Conservation (phyloP, 805 yeast species). For the Teunomyces pallodes region DNA sequence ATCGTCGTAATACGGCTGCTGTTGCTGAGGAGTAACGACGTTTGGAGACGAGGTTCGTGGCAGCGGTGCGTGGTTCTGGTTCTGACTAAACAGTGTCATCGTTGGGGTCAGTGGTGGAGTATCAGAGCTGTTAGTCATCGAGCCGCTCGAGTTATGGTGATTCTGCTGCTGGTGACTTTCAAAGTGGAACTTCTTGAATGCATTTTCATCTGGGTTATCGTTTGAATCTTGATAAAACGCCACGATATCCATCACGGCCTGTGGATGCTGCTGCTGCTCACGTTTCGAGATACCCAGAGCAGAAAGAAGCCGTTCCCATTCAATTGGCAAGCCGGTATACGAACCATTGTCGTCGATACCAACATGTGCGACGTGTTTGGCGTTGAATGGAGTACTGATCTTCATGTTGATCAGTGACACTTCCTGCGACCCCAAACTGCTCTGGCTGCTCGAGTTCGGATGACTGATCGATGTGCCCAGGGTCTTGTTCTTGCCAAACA, state of each 20-base stretch:
- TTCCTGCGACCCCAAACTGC: slow-evolving; percentile 10
- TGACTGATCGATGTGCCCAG: slow-evolving; percentile 9
- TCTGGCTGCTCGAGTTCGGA: slow-evolving; percentile 6
- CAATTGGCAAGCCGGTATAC: slow-evolving; percentile 88
- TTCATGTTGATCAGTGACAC: slow-evolving; percentile 40
- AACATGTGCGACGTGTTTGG: slow-evolving; percentile 89
- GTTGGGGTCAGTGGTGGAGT: slow-evolving; percentile 28
- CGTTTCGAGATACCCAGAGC: slow-evolving; percentile 85
- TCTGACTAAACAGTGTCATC: slow-evolving; percentile 4
- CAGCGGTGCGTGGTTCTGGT: slow-evolving; percentile 1
- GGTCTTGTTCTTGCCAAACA: slow-evolving; percentile 40
- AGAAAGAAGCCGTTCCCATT: slow-evolving; percentile 81
- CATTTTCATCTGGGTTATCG: slow-evolving; percentile 43
- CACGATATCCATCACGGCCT: slow-evolving; percentile 89
- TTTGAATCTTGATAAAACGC: slow-evolving; percentile 71
- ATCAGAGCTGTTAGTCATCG: slow-evolving; percentile 16
- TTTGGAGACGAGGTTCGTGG: not conserved
- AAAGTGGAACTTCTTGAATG: slow-evolving; percentile 42
- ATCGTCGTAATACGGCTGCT: slow-evolving; percentile 11
- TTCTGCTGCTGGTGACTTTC: slow-evolving; percentile 10
- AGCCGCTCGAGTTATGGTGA: slow-evolving; percentile 18
- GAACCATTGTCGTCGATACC: slow-evolving; percentile 87
- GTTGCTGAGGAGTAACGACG: not conserved
- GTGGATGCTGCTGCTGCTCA: slow-evolving; percentile 90
- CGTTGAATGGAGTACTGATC: slow-evolving; percentile 89